Base-by-base conservation (phyloP, 2,329 filamentous ascomycete species). In the Aciculosporium take region DNA sequence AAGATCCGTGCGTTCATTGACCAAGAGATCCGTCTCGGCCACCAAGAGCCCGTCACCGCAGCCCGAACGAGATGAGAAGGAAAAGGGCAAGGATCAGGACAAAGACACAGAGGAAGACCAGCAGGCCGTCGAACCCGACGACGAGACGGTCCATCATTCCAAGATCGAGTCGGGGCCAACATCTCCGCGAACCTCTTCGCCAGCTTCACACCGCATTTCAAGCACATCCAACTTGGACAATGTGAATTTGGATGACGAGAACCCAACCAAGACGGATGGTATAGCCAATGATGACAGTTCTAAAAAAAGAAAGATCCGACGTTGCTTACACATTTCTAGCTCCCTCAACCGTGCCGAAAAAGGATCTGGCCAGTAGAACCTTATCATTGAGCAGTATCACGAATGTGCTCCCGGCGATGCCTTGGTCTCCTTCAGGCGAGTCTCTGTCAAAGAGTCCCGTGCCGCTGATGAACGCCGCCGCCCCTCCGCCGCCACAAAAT, bases 381-480 rank as follows among this genome's bases (percentile, higher is more conserved):
- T 63, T 79, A 37, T 79, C 76, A 33, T 68, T 77, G 29, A 77
- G 79, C 60, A 85, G 82, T 49, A 72, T 91, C 40, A 79, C 83
- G 30, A 80, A 74, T 42, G 76, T 73, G 35, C 69, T 91, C 39
- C 81, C 84, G 28, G 71, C 83, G 25, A 74, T 85, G 61, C 78
- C 80, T 45, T 85, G 81, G 80, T 78, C 75, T 15, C 74, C 79
- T 30, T 64, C 74, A 32, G 66, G 72, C 41, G 63, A 64, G 42
- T 62, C 67, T 18, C 62, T 67, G 4, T 53, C 65, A 13, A 76
- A 71, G 56, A 67, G 62, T 45, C 58, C 59, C 18, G 50, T 48
- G 53, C 63, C 51, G 48, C 60, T 52, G 48, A 51, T 56, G 46
- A 50, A 55, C 40, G 49, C 53, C 27, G 51, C 55, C 27, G 51